phyloP scores from a whole-genome alignment of 768 basidiomycete species.

The Kwoniella pini region DNA sequence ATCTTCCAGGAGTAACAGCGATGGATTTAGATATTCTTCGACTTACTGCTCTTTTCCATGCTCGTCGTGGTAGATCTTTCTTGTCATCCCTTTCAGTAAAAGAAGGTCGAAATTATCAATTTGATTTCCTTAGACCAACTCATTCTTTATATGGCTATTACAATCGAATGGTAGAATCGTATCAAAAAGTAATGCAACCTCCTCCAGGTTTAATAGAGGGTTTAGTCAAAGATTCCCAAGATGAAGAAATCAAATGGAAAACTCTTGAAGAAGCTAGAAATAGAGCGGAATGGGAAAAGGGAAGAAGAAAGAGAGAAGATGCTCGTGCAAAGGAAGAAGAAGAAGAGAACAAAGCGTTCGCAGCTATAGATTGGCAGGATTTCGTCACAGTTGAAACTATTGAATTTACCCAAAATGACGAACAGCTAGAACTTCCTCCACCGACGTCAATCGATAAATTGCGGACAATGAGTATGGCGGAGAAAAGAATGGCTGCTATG shows the following conservation, averaged over 20 bases:
- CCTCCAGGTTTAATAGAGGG: conserved; percentile 70
- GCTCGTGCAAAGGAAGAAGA: conserved; percentile 87
- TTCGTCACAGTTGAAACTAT: conserved; percentile 85
- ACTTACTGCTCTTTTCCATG: conserved; percentile 92
- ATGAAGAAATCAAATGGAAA: conserved; percentile 71
- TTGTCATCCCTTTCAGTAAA: conserved; percentile 77
- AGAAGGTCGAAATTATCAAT: conserved; percentile 95
- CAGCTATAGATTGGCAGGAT: conserved; percentile 99
- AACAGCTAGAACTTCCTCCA: conserved; percentile 77
- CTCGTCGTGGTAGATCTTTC: conserved; percentile 83
- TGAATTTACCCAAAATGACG: conserved; percentile 92
- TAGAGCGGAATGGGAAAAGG: conserved; percentile 85
- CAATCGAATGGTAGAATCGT: conserved; percentile 95
- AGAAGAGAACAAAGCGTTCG: conserved; percentile 89
- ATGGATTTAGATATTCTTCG: conserved; percentile 95
- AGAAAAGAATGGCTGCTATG: conserved; percentile 98
- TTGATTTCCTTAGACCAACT: conserved; percentile 92
- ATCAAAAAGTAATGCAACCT: conserved; percentile 84
- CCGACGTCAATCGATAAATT: conserved; percentile 95
- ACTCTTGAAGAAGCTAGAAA: conserved; percentile 72
- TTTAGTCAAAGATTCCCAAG: conserved; percentile 64
- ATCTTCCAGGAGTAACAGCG: conserved; percentile 80
- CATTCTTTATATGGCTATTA: conserved; percentile 97
- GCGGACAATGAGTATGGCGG: conserved; percentile 92
- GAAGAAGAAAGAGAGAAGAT: conserved; percentile 79